Evolutionary conservation across 2,329 filamentous ascomycete species (phyloP), one percentile per base, ranked within the genome.

Genomic region (Fusarium sp.): DNA sequence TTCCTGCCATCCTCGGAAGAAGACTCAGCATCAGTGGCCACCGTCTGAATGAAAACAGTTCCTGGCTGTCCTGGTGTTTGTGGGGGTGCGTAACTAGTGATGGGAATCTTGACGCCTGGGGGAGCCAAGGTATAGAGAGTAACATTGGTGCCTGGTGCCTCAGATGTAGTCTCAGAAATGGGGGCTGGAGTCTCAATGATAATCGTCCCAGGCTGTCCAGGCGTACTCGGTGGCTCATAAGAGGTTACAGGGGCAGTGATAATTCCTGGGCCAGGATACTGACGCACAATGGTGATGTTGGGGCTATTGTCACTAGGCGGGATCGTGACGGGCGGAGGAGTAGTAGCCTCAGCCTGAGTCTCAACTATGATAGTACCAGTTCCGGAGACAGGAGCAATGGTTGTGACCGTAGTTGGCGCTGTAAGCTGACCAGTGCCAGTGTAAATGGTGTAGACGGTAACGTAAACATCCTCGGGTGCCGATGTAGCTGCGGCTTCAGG

Each of bases 311-410:
- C 35, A n/a, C 68, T 70, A 2, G 66, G 62, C 3, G 62, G 62
- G 4, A 71, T 71, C 2, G 69, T 71, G 10, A 71, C 63, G 7
- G 60, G 33, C 19, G 49, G 27, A 10, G 69, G 52, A 12, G 52
- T n/a, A 11, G 65, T 69, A 41, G 65, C n/a, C 33, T 65, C 54
- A 5, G 37, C 23, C 12, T 45, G 33, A 10, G 70, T 73, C 54
- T 73, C 70, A 14, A 73, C 54, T 10, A 73, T 70, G 4, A 73
- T 63, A 14, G 61, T 73, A 16, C 70, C 70, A 9, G 69, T 69
- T 69, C 66, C 66, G 23, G 49, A 69, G 21, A 69, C 64, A 21
- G 66, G 66, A 10, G 57, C 37, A 27, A 70, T 70, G 7, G 62
- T 67, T 7, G 62, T 70, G 10, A 70, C 60, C 4, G 68, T 71